These are phyloP conservation scores for Taphrina wiesneri DNA, from an alignment of 1,139 yeast genomes.

Conservation along the genomic window DNA sequence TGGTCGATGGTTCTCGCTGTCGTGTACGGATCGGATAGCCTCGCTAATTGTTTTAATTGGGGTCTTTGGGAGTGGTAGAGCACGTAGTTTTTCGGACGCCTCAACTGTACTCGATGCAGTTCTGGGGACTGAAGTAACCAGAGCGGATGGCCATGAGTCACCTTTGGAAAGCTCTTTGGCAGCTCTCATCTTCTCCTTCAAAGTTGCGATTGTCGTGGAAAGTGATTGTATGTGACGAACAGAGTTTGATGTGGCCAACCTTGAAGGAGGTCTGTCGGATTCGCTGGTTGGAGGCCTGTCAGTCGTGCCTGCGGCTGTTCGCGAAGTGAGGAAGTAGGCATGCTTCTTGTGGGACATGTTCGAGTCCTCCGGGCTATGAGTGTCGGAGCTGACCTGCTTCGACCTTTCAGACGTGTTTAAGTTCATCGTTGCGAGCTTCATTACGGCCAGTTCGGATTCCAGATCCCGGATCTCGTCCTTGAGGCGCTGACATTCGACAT, in stretches of 20 bases:
- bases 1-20: not conserved
- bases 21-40: not conserved
- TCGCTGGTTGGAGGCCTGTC: not conserved
- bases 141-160: not conserved
- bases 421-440: not conserved
- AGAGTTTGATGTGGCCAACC: constrained; percentile 5
- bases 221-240: constrained; percentile 2
- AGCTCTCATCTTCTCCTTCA: constrained; percentile 14
- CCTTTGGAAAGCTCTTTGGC: not conserved
- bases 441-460: constrained; percentile 44
- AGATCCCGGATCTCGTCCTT: constrained; percentile 47
- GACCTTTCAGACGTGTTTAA: not conserved
- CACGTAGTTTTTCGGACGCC: not conserved
- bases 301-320: not conserved
- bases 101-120: not conserved
- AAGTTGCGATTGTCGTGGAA: not conserved
- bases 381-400: not conserved
- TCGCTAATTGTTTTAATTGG: not conserved
- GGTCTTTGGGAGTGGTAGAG: not conserved
- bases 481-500: constrained; percentile 45
- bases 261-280: constrained; percentile 4
- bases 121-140: too few species aligned
- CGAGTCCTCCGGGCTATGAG: not conserved
- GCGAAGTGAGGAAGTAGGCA: not conserved
- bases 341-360: not conserved